Percentiles rank a stretch among this genome's conserved stretches.
Evolutionary conservation across 1,284 basidiomycete species (phyloP).

Genomic region (Rhodotorula sp.): DNA sequence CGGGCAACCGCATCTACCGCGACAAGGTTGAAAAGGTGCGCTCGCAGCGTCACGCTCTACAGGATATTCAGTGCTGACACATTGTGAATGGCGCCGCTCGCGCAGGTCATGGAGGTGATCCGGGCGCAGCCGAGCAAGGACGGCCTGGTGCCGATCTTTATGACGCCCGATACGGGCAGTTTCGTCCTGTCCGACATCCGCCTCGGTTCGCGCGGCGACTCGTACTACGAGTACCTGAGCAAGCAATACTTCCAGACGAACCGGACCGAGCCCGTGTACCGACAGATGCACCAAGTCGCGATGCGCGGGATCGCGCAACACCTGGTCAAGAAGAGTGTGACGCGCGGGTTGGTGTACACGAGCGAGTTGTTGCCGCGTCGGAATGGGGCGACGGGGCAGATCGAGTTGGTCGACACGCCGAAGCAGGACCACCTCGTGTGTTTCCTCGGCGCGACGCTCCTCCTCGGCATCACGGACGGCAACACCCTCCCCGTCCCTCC

Average conservation of each 20-base stretch:
- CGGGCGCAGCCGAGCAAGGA: slow-evolving; percentile 63
- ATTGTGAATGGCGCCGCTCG: not conserved
- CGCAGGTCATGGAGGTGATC: slow-evolving; percentile 70
- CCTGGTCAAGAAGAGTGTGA: slow-evolving; percentile 64
- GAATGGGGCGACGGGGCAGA: slow-evolving; percentile 44
- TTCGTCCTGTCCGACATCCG: slow-evolving; percentile 67
- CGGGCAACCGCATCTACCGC: slow-evolving; percentile 77
- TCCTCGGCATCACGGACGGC: slow-evolving; percentile 76
- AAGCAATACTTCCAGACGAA: slow-evolving; percentile 59
- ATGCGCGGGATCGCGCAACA: slow-evolving; percentile 77
- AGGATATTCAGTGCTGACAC: not conserved
- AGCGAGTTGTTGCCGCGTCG: slow-evolving; percentile 63
- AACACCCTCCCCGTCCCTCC: slow-evolving; percentile 65
- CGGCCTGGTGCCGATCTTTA: slow-evolving; percentile 79
- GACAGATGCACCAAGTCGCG: slow-evolving; percentile 81
- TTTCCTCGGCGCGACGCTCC: slow-evolving; percentile 81
- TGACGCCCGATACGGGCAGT: slow-evolving; percentile 50
- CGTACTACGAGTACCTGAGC: slow-evolving; percentile 70
- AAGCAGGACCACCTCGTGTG: slow-evolving; percentile 91
- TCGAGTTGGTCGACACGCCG: slow-evolving; percentile 30
- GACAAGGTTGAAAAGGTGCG: slow-evolving; percentile 69
- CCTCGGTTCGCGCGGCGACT: slow-evolving; percentile 88
- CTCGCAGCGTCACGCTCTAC: too few relatives aligned
- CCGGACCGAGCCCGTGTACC: slow-evolving; percentile 74
- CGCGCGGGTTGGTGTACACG: slow-evolving; percentile 66